Base-by-base conservation (phyloP, 305 asterid species). In the Lippia alba region DNA sequence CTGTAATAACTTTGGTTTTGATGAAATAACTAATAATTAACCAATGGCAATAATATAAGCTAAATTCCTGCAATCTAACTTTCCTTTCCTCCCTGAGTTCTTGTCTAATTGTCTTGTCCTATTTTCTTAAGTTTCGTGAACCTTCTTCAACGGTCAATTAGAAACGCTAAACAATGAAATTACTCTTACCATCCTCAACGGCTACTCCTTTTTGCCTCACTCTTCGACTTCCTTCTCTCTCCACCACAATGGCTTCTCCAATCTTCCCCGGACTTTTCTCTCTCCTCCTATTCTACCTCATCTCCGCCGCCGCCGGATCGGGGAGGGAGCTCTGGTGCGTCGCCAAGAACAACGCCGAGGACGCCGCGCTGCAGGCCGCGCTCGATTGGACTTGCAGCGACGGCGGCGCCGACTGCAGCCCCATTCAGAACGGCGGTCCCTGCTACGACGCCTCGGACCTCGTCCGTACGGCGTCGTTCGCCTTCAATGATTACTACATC, bases 311-410 rank as follows among this genome's bases (percentile, higher is more conserved):
- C 75, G 82, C 79, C 41, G 67, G 69, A 3, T 70, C 76, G 45
- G 58, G 78, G 34, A 60, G 76, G 76, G 86, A 91, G 79, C 82
- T 93, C 20, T 93, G 98, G 98, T 93, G 98, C 79, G 98, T 93
- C 67, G 96, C 97, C 2, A 91, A 91, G 83, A 93, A 93, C 80
- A 91, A 93, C 79, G 98, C 98, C 6, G 91, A 84, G 30, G 97
- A 93, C 81, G 67, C 82, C 20, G 86, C 91, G 6, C 87, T 93
- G 15, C 92, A 89, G 78, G 51, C 89, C 1, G 94, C 97, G 8
- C 64, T 93, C 39, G 92, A 87, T 53, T 93, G 98, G 97, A 85
- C 96, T 0, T 93, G 98, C 75, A 94, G 96, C 71, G 71, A 81
- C 24, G 98, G 98, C 6, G 94, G 94, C 16, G 92, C 94, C 33